Evolutionary conservation across 2,329 filamentous ascomycete species (phyloP).

Genomic region (Fusarium sublunatum): DNA sequence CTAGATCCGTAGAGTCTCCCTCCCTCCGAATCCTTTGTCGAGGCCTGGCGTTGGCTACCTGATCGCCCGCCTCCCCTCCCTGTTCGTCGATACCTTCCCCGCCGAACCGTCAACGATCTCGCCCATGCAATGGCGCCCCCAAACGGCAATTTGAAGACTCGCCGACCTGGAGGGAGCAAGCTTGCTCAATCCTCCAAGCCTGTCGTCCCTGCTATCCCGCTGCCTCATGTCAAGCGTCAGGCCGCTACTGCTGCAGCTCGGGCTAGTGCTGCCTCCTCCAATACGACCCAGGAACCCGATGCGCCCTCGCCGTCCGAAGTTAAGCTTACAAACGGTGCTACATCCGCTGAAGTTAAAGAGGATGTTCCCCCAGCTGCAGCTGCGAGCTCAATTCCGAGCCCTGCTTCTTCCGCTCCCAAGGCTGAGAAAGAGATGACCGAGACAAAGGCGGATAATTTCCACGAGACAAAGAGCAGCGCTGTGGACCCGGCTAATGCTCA

Average conservation of each 20-base stretch:
- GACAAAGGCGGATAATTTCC: constrained; percentile 21
- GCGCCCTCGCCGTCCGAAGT: constrained; percentile 23
- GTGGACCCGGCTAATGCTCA: constrained; percentile 21
- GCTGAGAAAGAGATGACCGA: constrained; percentile 21
- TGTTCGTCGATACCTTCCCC: constrained; percentile 37
- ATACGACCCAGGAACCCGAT: constrained; percentile 20
- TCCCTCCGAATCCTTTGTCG: constrained; percentile 38
- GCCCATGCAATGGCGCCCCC: constrained; percentile 49
- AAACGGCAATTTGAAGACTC: constrained; percentile 50
- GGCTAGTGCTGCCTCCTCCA: constrained; percentile 34
- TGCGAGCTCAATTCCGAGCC: constrained; percentile 22
- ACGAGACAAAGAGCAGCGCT: constrained; percentile 26
- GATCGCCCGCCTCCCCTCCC: constrained; percentile 40
- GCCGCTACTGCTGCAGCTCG: constrained; percentile 50
- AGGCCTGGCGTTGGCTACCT: constrained; percentile 43
- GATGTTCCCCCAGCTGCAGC: constrained; percentile 9
- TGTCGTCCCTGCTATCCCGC: constrained; percentile 54
- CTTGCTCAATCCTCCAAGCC: constrained; percentile 49
- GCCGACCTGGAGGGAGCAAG: constrained; percentile 47
- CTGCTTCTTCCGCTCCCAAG: constrained; percentile 28
- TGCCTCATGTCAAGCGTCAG: constrained; percentile 55
- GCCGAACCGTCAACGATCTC: constrained; percentile 37
- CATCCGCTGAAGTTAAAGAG: constrained; percentile 16
- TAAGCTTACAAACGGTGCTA: constrained; percentile 39
- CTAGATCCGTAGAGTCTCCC: constrained; percentile 47